phyloP scores from a whole-genome alignment of 257 asterid genomes.

The Linaria vulgaris region DNA sequence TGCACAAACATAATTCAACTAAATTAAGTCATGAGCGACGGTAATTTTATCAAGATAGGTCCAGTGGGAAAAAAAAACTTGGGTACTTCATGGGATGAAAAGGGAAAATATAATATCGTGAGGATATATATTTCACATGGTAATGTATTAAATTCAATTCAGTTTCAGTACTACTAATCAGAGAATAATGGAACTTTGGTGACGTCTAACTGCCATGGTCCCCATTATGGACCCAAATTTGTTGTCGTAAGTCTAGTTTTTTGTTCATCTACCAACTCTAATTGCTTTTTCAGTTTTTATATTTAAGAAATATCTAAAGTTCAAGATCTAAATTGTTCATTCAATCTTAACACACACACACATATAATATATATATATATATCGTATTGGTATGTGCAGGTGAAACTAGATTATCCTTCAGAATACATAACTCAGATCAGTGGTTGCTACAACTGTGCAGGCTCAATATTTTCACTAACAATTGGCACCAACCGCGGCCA shows the following conservation, averaged over 20 bases:
- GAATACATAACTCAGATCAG: conserved; percentile 40
- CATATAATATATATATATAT: too few relatives aligned
- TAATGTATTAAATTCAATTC: conserved; percentile 36
- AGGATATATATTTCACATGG: conserved; percentile 42
- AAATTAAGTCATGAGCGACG: too few relatives aligned
- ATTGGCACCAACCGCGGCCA: conserved; percentile 38
- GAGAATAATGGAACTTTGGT: conserved; percentile 34
- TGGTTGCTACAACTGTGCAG: conserved; percentile 32
- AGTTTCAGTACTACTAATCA: conserved; percentile 40
- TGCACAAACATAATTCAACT: too few relatives aligned
- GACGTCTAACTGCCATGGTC: conserved; percentile 32
- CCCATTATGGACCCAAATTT: conserved; percentile 25
- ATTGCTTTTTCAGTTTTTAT: too few relatives aligned
- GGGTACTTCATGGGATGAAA: conserved; percentile 44
- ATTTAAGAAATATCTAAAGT: too few relatives aligned
- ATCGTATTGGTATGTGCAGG: too few relatives aligned
- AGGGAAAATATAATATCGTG: conserved; percentile 29
- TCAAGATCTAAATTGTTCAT: too few relatives aligned
- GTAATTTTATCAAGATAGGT: conserved; percentile 37
- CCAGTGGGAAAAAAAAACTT: conserved; percentile 32
- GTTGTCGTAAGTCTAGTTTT: conserved; percentile 30
- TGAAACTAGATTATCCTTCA: conserved; percentile 27
- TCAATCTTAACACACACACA: too few relatives aligned
- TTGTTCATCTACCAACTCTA: neutral
- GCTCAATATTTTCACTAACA: conserved; percentile 33